Evolutionary conservation across 768 basidiomycete species (phyloP), one percentile per base, ranked within the genome.

Genomic region (Bullera alba): DNA sequence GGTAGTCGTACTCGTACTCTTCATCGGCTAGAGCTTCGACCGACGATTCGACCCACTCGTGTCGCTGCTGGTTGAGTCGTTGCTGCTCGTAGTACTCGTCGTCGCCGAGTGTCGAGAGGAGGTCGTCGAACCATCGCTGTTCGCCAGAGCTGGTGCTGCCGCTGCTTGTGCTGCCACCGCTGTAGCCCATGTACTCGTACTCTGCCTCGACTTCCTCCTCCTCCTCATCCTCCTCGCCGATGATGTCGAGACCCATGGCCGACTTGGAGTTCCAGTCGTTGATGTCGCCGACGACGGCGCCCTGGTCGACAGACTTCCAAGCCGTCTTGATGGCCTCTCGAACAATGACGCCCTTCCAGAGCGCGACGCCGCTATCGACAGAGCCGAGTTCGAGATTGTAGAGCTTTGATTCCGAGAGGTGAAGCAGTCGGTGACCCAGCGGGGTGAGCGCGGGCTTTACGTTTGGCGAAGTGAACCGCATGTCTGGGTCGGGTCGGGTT

Each of bases 91-190:
- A 23, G 16, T 47, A 39, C 16, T 61, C 63, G 22, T 57, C 61
- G 1, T 63, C 61, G 15, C 65, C 65, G 5, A 67, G 42, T 15
- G 39, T 57, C 19, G 54, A 50, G 7, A 63, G 16, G 22, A 67
- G 51, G 10, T 63, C 59, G 38, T 67, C 61, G 30, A 67, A 67
- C 65, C 65, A 67, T 38, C 50, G 52, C 32, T 61, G 51, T 46
- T 60, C 54, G 26, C 46, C 19, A 16, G 7, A 14, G 10, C 23
- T 26, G 12, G 42, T 19, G 22, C n/a, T 6, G 15, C 23, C 43
- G 8, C 15, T 37, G n/a, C 30, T 10, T 22, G 27, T 21, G 14
- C 23, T 19, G 8, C 36, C 8, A 22, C 25, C 25, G 12, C 21
- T 22, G 8, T 45, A 38, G 17, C 22, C 26, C 38, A 51, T 51